These are phyloP conservation scores for Sphagnum tenellum DNA, from an alignment of 225 moss, liverwort and hornwort species.

Conservation along the genomic window DNA sequence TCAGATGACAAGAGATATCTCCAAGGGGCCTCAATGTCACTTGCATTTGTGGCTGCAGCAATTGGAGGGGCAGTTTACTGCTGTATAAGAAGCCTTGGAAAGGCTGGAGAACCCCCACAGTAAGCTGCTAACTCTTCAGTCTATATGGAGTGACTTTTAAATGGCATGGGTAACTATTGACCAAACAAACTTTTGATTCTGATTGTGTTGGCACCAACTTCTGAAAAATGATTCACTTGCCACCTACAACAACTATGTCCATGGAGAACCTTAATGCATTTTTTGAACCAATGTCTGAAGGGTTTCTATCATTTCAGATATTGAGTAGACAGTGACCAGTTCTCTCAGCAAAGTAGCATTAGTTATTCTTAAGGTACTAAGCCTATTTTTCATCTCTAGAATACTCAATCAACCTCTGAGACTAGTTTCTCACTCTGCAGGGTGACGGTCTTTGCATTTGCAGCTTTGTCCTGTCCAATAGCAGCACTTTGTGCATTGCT, in stretches of 20 bases:
- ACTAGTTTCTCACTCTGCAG: neutral
- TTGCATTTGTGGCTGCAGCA: neutral
- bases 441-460: slow-evolving; percentile 1
- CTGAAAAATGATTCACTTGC: too few relatives aligned
- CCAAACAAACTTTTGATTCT: too few relatives aligned
- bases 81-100: slow-evolving; percentile 1
- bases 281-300: too few relatives aligned
- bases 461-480: slow-evolving; percentile 2
- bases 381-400: neutral
- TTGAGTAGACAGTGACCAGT: too few relatives aligned
- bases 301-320: too few relatives aligned
- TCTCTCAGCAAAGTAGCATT: neutral
- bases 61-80: slow-evolving; percentile 2
- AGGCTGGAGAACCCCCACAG: slow-evolving; percentile 2
- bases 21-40: neutral
- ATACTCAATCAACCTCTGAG: neutral
- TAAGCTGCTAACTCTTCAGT: neutral
- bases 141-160: too few relatives aligned
- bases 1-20: neutral
- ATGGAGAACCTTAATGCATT: too few relatives aligned
- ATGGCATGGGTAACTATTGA: too few relatives aligned
- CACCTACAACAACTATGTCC: too few relatives aligned
- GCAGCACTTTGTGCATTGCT: neutral
- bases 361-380: neutral
- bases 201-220: too few relatives aligned